These are phyloP conservation scores for Scenedesmus sp. DNA, from an alignment of 163 green algal species.

Conservation along the genomic window DNA sequence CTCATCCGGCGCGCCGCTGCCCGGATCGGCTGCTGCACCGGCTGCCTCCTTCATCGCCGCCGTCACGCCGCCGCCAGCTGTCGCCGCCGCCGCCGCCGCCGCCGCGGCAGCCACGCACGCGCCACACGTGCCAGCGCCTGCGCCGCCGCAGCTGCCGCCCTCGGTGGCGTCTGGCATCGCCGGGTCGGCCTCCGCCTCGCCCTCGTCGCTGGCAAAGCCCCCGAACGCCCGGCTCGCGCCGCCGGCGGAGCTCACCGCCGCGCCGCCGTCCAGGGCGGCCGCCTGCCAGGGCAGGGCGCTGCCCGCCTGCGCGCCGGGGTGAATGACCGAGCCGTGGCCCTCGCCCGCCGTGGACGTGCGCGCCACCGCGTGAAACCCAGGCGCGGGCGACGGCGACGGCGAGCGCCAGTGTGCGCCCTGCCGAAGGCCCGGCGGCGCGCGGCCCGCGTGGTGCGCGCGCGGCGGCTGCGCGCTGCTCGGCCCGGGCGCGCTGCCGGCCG, in stretches of 20 bases:
- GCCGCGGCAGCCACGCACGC: not conserved
- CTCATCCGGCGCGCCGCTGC: too few species aligned
- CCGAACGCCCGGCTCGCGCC: constrained; percentile 19
- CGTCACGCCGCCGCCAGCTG: not conserved
- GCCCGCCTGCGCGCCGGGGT: not conserved
- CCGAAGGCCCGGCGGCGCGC: too few species aligned
- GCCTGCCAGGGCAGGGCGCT: not conserved
- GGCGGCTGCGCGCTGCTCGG: not conserved
- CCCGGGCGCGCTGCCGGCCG: constrained; percentile 1
- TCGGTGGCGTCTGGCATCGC: not conserved
- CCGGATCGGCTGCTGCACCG: too few species aligned
- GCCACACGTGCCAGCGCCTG: not conserved
- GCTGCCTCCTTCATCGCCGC: not conserved
- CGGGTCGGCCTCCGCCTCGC: constrained; percentile 17
- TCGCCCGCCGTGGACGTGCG: constrained; percentile 28
- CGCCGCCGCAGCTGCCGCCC: not conserved
- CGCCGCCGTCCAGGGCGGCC: not conserved
- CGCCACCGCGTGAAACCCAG: constrained; percentile 2
- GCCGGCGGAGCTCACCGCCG: constrained; percentile 21
- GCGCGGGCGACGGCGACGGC: constrained; percentile 26
- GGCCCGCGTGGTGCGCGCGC: not conserved
- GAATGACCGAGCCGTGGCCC: constrained; percentile 20
- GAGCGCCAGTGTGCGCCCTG: constrained; percentile 19
- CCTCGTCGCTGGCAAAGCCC: constrained; percentile 23
- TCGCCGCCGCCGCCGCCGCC: not conserved